Evolutionary conservation across 345 rosid species (phyloP).

Genomic region (Nephelium lappaceum): DNA sequence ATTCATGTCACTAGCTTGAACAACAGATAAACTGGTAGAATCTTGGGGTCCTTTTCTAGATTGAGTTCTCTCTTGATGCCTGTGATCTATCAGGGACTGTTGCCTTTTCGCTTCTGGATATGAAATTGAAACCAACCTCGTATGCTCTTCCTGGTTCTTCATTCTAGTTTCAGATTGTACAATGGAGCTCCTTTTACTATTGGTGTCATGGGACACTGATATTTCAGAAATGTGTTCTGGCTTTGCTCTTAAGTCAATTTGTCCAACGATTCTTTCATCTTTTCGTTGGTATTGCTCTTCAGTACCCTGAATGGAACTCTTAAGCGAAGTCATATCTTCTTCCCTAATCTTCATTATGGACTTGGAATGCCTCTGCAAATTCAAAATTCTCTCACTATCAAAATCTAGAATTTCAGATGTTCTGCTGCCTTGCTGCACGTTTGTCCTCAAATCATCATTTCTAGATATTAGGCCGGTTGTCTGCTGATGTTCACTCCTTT

Average conservation of each 20-base stretch:
- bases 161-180: conserved; percentile 42
- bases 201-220: conserved; percentile 34
- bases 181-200: conserved; percentile 34
- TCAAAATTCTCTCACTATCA: conserved; percentile 41
- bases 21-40: conserved; percentile 36
- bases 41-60: conserved; percentile 46
- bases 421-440: conserved; percentile 33
- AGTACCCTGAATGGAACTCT: conserved; percentile 32
- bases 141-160: conserved; percentile 41
- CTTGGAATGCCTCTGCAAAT: conserved; percentile 45
- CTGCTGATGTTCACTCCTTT: conserved; percentile 14
- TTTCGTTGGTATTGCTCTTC: conserved; percentile 35
- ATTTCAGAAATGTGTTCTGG: conserved; percentile 35
- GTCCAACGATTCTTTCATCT: conserved; percentile 38
- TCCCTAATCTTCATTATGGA: conserved; percentile 43
- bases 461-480: conserved; percentile 27
- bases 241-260: conserved; percentile 37
- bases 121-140: conserved; percentile 34
- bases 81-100: conserved; percentile 34
- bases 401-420: conserved; percentile 38
- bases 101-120: conserved; percentile 42
- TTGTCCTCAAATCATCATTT: conserved; percentile 29
- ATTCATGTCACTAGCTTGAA: conserved; percentile 35
- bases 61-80: conserved; percentile 36
- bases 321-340: conserved; percentile 38